Evolutionary conservation across 257 asterid genomes (phyloP), one percentile per base, ranked within the genome.

Genomic region (Perilla frutescens): DNA sequence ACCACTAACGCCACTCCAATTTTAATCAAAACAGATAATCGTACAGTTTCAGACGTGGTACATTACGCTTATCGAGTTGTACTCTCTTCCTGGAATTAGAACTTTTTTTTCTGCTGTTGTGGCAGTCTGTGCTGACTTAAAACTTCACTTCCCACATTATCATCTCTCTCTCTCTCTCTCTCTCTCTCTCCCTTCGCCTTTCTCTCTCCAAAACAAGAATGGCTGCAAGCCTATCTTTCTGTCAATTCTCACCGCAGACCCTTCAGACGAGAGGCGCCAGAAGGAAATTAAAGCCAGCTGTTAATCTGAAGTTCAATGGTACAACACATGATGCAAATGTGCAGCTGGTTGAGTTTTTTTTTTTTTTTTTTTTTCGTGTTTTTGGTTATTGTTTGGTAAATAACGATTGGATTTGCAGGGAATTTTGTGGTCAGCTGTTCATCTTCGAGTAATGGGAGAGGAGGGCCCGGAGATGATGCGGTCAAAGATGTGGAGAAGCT

Each of bases 401-500:
- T 62, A 48, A 44, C 7, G 59, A 60, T 32, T 75, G 53, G 29
- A 73, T 81, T 78, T 76, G 81, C 87, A 90, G 92, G 87, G 77
- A 83, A 61, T 73, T 65, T 70, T 43, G 73, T 66, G 75, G 80
- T 90, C 55, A 81, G 88, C 57, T 90, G 96, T 63, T 79, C 87
- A 68, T 74, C 58, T 75, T 84, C 90, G 75, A 69, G 68, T 59
- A 85, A 84, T 74, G 95, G 91, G 62, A 83, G 77, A 58, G 83
- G 79, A 57, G 82, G 70, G 56, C 77, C 81, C 7, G 44, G 67
- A 39, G 87, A 82, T 31, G 85, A 88, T 36, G 68, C 86, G 36
- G 84, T 81, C 7, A 85, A 87, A 82, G 85, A 77, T 3, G 95
- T 80, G 82, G 93, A 90, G 66, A 86, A 76, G 82, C 79, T 82